A percentile compares a stretch with the other conserved stretches of the same genome.
Conservation (phyloP, 2,329 filamentous ascomycete genomes). For the Aspergillus tubingensis region DNA sequence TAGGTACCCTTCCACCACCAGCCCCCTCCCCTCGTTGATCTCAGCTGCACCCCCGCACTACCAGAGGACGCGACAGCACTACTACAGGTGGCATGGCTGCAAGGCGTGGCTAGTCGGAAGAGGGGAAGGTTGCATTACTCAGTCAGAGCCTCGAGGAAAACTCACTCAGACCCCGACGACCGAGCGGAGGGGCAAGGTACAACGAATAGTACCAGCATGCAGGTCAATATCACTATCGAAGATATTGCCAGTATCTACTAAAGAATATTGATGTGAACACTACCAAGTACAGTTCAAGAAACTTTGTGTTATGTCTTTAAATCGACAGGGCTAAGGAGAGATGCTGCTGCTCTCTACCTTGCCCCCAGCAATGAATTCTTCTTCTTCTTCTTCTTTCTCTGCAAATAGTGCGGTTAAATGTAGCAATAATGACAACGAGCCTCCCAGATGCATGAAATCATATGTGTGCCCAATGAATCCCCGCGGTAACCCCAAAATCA, state of each 20-base stretch:
- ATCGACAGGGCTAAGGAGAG: neutral
- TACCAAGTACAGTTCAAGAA: neutral
- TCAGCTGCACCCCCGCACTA: constrained; percentile 10
- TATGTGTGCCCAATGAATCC: constrained; percentile 30
- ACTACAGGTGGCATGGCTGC: constrained; percentile 3
- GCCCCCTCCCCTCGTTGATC: neutral
- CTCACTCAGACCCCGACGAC: neutral
- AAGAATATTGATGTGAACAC: neutral
- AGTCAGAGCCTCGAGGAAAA: neutral
- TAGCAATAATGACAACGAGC: constrained; percentile 27
- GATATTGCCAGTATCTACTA: too few relatives aligned
- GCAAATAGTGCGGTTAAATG: neutral
- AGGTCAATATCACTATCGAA: too few relatives aligned
- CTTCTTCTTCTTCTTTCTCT: neutral
- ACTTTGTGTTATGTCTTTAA: neutral
- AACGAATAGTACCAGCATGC: neutral
- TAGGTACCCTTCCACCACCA: neutral
- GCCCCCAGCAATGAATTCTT: neutral
- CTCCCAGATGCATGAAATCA: constrained; percentile 41
- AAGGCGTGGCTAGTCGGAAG: constrained; percentile 1
- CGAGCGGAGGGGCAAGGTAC: neutral
- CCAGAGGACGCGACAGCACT: constrained; percentile 7
- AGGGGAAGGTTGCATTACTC: neutral
- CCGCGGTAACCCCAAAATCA: constrained; percentile 23
- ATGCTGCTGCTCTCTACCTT: neutral